Percentiles rank a stretch among this genome's conserved stretches.
Evolutionary conservation across 495 filamentous ascomycete genomes (phyloP).

Genomic region (Penicillium pancosmium): DNA sequence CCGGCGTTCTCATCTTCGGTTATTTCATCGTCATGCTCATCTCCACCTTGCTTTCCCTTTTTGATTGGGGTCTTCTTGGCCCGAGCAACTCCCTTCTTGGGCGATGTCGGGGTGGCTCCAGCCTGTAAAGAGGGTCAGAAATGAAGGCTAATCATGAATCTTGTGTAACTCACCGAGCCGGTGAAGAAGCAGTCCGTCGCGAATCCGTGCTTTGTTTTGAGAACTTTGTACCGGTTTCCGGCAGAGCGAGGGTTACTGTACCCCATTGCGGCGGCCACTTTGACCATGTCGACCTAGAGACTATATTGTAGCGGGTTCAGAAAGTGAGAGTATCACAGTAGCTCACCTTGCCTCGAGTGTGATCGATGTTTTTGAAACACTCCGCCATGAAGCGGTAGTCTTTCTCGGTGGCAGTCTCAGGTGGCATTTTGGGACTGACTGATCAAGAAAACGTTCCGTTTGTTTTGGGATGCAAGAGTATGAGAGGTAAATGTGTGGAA

Average conservation of each 20-base stretch:
- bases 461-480: neutral
- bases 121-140: neutral
- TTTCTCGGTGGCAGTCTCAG: neutral
- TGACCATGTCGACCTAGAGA: slow-evolving; percentile 30
- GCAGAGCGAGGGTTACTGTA: slow-evolving; percentile 37
- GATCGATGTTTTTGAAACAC: slow-evolving; percentile 5
- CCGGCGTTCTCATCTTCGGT: neutral
- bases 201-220: slow-evolving; percentile 34
- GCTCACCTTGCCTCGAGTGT: slow-evolving; percentile 5
- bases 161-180: neutral
- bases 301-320: neutral
- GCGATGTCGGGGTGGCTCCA: neutral
- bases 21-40: neutral
- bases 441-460: neutral
- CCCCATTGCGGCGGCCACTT: slow-evolving; percentile 27
- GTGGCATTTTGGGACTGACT: neutral
- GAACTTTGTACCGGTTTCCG: slow-evolving; percentile 30
- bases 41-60: neutral
- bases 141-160: neutral
- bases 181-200: neutral
- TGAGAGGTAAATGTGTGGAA: neutral
- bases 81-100: neutral
- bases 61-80: neutral
- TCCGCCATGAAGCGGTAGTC: slow-evolving; percentile 10
- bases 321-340: too few species aligned